Percentiles rank a stretch among this genome's conserved stretches.
phyloP scores from a whole-genome alignment of 1,284 basidiomycete species.

The Pseudozyma thailandica region DNA sequence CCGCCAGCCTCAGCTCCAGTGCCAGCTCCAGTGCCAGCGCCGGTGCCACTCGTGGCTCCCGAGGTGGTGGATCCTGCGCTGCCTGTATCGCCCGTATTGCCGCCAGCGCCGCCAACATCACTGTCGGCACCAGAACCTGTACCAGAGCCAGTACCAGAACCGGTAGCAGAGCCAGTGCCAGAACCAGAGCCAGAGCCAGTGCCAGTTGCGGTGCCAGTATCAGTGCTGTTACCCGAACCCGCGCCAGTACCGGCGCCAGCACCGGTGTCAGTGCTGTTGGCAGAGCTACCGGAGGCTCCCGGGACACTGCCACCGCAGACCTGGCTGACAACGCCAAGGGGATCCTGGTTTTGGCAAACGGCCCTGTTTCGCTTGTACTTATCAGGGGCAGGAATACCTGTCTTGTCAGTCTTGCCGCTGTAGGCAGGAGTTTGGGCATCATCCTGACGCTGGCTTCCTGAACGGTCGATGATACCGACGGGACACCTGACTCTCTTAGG shows the following conservation, averaged over 20 bases:
- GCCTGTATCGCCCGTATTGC: too few species aligned
- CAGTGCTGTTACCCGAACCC: background rate
- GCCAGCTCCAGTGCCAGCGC: too few species aligned
- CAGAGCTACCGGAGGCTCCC: too few species aligned
- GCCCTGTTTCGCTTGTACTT: conserved; percentile 32
- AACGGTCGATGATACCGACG: conserved; percentile 28
- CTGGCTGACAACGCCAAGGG: conserved; percentile 31
- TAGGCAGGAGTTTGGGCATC: conserved; percentile 15
- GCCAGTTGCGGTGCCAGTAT: background rate
- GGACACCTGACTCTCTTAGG: conserved; percentile 35
- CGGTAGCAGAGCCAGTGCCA: background rate
- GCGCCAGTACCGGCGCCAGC: background rate
- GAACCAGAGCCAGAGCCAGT: background rate
- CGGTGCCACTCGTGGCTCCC: too few species aligned
- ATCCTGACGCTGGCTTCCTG: conserved; percentile 36
- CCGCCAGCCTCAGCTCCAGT: too few species aligned
- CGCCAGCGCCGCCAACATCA: too few species aligned
- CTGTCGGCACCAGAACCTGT: too few species aligned
- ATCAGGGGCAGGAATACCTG: conserved; percentile 29
- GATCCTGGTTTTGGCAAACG: conserved; percentile 34
- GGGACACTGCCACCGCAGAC: conserved; percentile 29
- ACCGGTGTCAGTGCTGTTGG: too few species aligned
- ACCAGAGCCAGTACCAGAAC: too few species aligned
- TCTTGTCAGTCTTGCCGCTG: conserved; percentile 26
- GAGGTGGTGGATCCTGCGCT: too few species aligned